Evolutionary conservation across 2,329 filamentous ascomycete genomes (phyloP).

Genomic region (Sarocladium strictum): DNA sequence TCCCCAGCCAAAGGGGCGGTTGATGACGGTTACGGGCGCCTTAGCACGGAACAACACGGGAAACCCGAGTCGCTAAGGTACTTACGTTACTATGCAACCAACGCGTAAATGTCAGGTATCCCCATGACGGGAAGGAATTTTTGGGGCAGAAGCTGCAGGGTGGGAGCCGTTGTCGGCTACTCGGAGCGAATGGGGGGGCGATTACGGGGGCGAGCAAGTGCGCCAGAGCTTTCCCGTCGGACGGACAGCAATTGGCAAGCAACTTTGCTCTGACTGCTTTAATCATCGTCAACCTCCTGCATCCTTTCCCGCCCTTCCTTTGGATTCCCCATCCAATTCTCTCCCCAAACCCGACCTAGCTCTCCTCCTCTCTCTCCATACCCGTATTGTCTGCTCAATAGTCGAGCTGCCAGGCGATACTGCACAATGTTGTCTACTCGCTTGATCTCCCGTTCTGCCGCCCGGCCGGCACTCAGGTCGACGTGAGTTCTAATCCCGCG

Average conservation of each 20-base stretch:
- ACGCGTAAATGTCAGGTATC: neutral
- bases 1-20: neutral
- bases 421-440: slow-evolving; percentile 54
- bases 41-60: slow-evolving; percentile 7
- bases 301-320: neutral
- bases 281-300: slow-evolving; percentile 4
- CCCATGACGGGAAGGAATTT: neutral
- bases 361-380: slow-evolving; percentile 1
- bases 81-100: neutral
- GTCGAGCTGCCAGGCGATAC: slow-evolving; percentile 11
- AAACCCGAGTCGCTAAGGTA: neutral
- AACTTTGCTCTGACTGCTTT: neutral
- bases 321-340: slow-evolving; percentile 9
- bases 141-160: slow-evolving; percentile 1
- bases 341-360: neutral
- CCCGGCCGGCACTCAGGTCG: slow-evolving; percentile 49
- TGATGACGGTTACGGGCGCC: slow-evolving; percentile 4
- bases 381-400: slow-evolving; percentile 8
- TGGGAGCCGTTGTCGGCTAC: neutral
- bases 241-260: neutral
- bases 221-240: neutral
- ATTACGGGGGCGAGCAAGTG: slow-evolving; percentile 7
- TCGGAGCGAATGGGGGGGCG: slow-evolving; percentile 4
- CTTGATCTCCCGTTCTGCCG: slow-evolving; percentile 53
- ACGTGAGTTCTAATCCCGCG: slow-evolving; percentile 35